Evolutionary conservation across 1,139 yeast genomes (phyloP), one percentile per base, ranked within the genome.

Genomic region (Hyphopichia pseudoburtonii): DNA sequence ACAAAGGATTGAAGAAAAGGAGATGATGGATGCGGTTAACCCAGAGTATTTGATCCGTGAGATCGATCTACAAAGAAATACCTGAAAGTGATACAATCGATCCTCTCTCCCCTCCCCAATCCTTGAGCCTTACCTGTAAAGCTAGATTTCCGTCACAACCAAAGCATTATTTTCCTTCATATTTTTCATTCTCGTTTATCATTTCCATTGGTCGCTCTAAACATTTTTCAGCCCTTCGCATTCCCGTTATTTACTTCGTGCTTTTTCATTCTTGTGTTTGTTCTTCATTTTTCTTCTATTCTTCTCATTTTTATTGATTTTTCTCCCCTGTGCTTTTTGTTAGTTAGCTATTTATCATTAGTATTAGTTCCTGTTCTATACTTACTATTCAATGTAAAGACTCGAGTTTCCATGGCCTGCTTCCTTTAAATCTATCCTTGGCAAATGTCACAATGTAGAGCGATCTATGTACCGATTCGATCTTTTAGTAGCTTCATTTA

Each of bases 21-120:
- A 80, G 33, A 81, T 82, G 87, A 69, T 80, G 61, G 68, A 76
- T 43, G 78, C 80, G 3, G 82, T 81, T 17, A 83, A 83, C 38
- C 87, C 88, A 1, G 77, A 69, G 33, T 79, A 77, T 33, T 64
- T 82, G 45, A 65, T 82, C 38, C 79, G 76, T 52, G 83, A 80
- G 52, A 76, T 81, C 57, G 82, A 76, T 52, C 54, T 70, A 32
- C 76, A 70, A 38, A 68, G 64, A 46, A 50, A 56, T 40, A n/a
- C n/a, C n/a, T n/a, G n/a, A n/a, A n/a, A n/a, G n/a, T n/a, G n/a
- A n/a, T n/a, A n/a, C n/a, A n/a, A n/a, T n/a, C n/a, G n/a, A n/a
- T n/a, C n/a, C n/a, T n/a, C n/a, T n/a, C n/a, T n/a, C n/a, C n/a
- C n/a, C n/a, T n/a, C n/a, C n/a, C n/a, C n/a, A n/a, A n/a, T n/a